Percentiles rank a stretch among this genome's conserved stretches.
These are phyloP conservation scores for Colletotrichum chrysophilum DNA, from an alignment of 2,329 filamentous ascomycete species.

Conservation along the genomic window DNA sequence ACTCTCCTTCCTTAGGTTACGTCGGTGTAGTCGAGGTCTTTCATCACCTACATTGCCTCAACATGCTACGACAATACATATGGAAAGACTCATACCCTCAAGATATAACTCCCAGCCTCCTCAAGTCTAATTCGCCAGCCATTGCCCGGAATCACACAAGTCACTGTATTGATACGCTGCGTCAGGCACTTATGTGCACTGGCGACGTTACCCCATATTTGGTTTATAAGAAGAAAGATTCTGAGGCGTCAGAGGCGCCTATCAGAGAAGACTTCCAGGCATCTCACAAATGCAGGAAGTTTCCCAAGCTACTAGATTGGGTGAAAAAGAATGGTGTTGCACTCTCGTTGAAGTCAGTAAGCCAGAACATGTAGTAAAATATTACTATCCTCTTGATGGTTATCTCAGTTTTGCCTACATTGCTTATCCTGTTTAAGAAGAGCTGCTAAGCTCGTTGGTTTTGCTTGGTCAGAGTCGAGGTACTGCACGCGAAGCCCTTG, in stretches of 20 bases:
- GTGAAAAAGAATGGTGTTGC: not conserved
- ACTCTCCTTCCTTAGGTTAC: not conserved
- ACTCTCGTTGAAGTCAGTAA: not conserved
- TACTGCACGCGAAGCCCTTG: not conserved
- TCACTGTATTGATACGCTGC: not conserved
- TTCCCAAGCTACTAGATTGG: not conserved
- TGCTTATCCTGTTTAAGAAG: not conserved
- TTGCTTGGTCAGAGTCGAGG: not conserved
- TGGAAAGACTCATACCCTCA: conserved; percentile 1
- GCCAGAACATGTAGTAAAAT: not conserved
- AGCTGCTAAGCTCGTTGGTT: not conserved
- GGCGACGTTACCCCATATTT: not conserved
- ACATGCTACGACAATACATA: not conserved
- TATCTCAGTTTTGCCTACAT: not conserved
- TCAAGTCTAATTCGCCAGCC: not conserved
- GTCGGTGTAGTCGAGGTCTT: not conserved
- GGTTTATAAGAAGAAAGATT: not conserved
- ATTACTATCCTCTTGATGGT: not conserved
- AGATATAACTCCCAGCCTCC: not conserved
- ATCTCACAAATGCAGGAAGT: not conserved
- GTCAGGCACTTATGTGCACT: not conserved
- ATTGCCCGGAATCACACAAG: not conserved
- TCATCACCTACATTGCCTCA: not conserved
- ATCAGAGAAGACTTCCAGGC: not conserved
- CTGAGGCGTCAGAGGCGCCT: not conserved